These are phyloP conservation scores for Calonectria pauciramosa DNA, from an alignment of 2,329 filamentous ascomycete genomes.

Conservation along the genomic window DNA sequence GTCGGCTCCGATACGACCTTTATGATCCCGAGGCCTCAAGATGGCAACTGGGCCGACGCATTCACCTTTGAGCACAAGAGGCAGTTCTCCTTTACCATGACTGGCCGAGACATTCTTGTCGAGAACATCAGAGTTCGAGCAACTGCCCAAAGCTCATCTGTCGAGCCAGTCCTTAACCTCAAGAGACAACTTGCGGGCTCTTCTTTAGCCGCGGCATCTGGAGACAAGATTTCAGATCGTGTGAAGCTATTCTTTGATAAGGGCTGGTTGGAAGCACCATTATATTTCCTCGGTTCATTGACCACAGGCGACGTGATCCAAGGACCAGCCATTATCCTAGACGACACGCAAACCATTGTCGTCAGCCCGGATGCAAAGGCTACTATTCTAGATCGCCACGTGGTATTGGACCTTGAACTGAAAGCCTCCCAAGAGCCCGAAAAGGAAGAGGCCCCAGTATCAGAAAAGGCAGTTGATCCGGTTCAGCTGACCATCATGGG, in stretches of 20 bases:
- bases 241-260: constrained; percentile 8
- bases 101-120: constrained; percentile 4
- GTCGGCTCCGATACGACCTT: constrained; percentile 58
- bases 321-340: constrained; percentile 69
- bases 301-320: constrained; percentile 25
- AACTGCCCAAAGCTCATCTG: constrained; percentile 13
- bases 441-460: not conserved
- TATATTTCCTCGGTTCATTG: constrained; percentile 41
- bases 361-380: constrained; percentile 63
- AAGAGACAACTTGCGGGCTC: not conserved
- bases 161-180: constrained; percentile 9
- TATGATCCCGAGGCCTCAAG: constrained; percentile 48
- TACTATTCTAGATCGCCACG: constrained; percentile 50
- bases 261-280: constrained; percentile 41
- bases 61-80: constrained; percentile 79
- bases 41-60: constrained; percentile 58
- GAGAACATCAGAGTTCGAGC: constrained; percentile 17
- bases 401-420: constrained; percentile 50
- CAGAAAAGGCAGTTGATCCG: constrained; percentile 66
- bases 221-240: not conserved
- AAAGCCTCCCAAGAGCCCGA: not conserved
- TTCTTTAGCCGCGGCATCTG: not conserved
- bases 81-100: constrained; percentile 74
- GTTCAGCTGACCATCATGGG: constrained; percentile 83
- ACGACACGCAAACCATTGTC: constrained; percentile 80